Percentiles rank a stretch among this genome's conserved stretches.
These are phyloP conservation scores for Lasiodiplodia theobromae DNA, from an alignment of 2,329 filamentous ascomycete genomes.

Conservation along the genomic window DNA sequence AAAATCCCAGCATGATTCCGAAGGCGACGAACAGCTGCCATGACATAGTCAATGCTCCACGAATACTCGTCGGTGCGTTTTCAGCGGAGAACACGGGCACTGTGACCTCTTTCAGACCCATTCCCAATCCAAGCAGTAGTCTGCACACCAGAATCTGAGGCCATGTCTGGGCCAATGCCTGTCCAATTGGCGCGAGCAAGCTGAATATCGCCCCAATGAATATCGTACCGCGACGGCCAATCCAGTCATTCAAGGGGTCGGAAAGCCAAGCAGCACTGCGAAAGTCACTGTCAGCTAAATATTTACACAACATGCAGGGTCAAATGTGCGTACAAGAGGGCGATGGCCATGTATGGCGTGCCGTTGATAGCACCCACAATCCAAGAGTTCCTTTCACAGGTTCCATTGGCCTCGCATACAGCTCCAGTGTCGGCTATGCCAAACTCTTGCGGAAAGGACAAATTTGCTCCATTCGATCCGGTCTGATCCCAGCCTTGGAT, in stretches of 20 bases:
- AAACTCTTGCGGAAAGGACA: conserved; percentile 65
- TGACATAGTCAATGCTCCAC: conserved; percentile 55
- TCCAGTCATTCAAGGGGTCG: conserved; percentile 34
- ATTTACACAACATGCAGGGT: background rate
- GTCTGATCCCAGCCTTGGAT: conserved; percentile 53
- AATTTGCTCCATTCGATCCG: conserved; percentile 57
- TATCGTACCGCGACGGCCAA: conserved; percentile 41
- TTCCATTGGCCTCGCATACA: conserved; percentile 31
- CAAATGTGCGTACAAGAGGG: conserved; percentile 17
- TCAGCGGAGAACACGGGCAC: conserved; percentile 53
- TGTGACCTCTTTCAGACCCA: conserved; percentile 55
- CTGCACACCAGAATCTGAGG: conserved; percentile 43
- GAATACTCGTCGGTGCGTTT: conserved; percentile 46
- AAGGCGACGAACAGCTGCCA: conserved; percentile 55
- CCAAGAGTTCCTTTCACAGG: conserved; percentile 40
- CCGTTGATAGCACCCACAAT: conserved; percentile 38
- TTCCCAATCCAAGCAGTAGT: conserved; percentile 48
- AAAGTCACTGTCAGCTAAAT: too few species aligned
- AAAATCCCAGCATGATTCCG: conserved; percentile 54
- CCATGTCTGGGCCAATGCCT: conserved; percentile 48
- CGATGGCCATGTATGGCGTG: conserved; percentile 33
- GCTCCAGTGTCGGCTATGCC: conserved; percentile 51
- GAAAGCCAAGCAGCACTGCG: conserved; percentile 15
- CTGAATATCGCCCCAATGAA: conserved; percentile 39
- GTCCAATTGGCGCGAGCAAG: conserved; percentile 45